A percentile compares a stretch with the other conserved stretches of the same genome.
Evolutionary conservation across 2,329 filamentous ascomycete species (phyloP).

Genomic region (Trichothecium sympodiale): DNA sequence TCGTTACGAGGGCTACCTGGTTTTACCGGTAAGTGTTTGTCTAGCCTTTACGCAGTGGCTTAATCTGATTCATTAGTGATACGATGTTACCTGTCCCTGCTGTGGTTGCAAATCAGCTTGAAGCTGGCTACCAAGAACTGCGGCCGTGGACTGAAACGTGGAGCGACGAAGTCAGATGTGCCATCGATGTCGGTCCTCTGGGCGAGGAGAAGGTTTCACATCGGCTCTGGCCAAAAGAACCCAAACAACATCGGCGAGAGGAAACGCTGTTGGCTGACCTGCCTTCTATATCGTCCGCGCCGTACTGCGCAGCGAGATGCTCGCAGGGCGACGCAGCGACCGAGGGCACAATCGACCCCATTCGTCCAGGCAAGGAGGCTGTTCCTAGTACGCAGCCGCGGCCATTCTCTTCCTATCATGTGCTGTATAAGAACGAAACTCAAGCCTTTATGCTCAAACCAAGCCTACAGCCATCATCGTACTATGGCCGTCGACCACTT

Average conservation of each 20-base stretch:
- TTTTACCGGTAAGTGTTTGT: slow-evolving; percentile 59
- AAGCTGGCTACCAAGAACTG: slow-evolving; percentile 79
- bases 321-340: slow-evolving; percentile 48
- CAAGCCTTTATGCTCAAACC: slow-evolving; percentile 81
- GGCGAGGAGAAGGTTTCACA: slow-evolving; percentile 89
- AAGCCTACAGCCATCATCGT: slow-evolving; percentile 71
- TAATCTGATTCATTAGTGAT: slow-evolving; percentile 35
- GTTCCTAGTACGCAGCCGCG: slow-evolving; percentile 31
- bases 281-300: slow-evolving; percentile 37
- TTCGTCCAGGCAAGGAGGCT: slow-evolving; percentile 17
- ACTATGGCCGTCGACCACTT: slow-evolving; percentile 72
- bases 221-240: slow-evolving; percentile 62
- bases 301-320: slow-evolving; percentile 48
- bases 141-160: slow-evolving; percentile 87
- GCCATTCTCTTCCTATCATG: slow-evolving; percentile 63
- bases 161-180: slow-evolving; percentile 82
- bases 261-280: slow-evolving; percentile 13
- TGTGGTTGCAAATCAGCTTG: slow-evolving; percentile 78
- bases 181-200: slow-evolving; percentile 75
- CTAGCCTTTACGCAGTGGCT: background rate
- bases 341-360: slow-evolving; percentile 34
- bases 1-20: slow-evolving; percentile 83
- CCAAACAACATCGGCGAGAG: slow-evolving; percentile 6
- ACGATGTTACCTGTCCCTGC: slow-evolving; percentile 86
- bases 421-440: slow-evolving; percentile 71